Percentiles rank a stretch among this genome's conserved stretches.
Conservation (phyloP, 2,329 filamentous ascomycete species). For the Calonectria honghensis region DNA sequence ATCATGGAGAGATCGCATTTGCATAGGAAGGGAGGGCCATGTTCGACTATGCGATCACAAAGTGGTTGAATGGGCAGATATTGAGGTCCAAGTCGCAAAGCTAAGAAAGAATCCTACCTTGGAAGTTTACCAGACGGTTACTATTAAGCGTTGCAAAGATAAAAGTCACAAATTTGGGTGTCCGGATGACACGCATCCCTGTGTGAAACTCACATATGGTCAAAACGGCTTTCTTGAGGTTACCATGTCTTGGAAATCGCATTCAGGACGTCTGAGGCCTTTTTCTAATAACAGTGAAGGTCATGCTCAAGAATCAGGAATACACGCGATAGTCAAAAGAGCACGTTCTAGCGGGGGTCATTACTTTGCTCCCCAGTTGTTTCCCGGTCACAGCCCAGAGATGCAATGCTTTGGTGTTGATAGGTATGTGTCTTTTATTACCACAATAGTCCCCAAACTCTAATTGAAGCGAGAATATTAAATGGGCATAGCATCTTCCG, state of each 20-base stretch:
- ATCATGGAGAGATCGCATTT: neutral
- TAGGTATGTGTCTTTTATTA: neutral
- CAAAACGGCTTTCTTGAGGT: neutral
- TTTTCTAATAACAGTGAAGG: neutral
- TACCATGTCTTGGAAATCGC: neutral
- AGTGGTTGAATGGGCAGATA: neutral
- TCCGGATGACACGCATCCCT: neutral
- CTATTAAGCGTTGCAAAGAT: neutral
- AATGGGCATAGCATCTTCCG: neutral
- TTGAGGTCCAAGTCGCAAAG: neutral
- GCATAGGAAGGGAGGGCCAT: neutral
- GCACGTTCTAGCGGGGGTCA: no score
- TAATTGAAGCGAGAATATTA: neutral
- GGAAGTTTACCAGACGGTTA: neutral
- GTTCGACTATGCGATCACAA: neutral
- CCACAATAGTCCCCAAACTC: neutral
- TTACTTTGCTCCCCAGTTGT: neutral
- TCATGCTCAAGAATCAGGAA: neutral
- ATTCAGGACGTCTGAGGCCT: neutral
- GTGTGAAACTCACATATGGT: neutral
- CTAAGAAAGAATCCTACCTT: no score
- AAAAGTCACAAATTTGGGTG: neutral
- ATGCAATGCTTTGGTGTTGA: neutral
- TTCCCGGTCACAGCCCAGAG: neutral
- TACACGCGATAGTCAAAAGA: neutral